A percentile compares a stretch with the other conserved stretches of the same genome.
These are phyloP conservation scores for Setaria viridis DNA, from an alignment of 202 grass and related monocot genomes.

Conservation along the genomic window DNA sequence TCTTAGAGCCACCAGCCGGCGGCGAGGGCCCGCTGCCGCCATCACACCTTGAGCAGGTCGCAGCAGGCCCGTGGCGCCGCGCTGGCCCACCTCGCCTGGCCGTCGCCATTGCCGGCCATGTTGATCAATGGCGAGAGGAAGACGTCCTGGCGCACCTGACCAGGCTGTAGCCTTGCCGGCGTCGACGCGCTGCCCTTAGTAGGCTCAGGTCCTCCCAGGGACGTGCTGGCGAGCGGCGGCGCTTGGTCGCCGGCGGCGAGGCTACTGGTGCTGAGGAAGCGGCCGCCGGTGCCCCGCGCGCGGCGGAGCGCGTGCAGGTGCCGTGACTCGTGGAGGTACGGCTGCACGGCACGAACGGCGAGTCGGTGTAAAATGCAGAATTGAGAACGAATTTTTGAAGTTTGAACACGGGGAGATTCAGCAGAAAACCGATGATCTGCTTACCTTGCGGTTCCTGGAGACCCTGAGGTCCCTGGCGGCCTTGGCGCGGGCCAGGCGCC, in stretches of 20 bases:
- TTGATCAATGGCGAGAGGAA: conserved; percentile 42
- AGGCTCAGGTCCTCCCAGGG: background rate
- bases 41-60: conserved; percentile 55
- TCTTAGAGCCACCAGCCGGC: conserved; percentile 1
- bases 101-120: conserved; percentile 32
- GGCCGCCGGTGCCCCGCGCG: conserved; percentile 66
- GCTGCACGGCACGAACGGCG: conserved; percentile 41
- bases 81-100: conserved; percentile 43
- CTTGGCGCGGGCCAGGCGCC: conserved; percentile 71
- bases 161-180: conserved; percentile 18
- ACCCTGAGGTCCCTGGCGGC: conserved; percentile 42
- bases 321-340: conserved; percentile 80
- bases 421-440: background rate
- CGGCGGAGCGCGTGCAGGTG: conserved; percentile 81
- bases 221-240: background rate
- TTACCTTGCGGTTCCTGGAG: conserved; percentile 60
- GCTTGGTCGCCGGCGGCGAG: background rate
- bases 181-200: conserved; percentile 6
- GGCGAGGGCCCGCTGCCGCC: background rate
- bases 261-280: conserved; percentile 70
- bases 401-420: background rate
- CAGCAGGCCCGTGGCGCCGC: conserved; percentile 33
- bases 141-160: conserved; percentile 6
- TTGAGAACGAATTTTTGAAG: background rate
- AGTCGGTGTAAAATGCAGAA: background rate